phyloP scores from a whole-genome alignment of 257 asterid species.

The Plantago ovata region DNA sequence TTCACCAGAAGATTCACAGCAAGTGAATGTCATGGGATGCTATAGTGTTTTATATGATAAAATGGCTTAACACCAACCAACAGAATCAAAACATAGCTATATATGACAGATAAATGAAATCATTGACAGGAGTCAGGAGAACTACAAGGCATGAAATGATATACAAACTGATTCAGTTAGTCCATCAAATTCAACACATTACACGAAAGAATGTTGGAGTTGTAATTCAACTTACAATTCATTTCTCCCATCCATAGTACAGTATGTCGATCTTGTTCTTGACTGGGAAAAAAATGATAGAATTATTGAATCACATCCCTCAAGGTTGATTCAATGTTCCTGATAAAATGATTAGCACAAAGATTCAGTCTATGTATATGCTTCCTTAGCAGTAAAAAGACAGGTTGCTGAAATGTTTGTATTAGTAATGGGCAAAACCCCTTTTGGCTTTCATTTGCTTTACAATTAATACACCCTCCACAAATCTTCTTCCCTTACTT shows the following conservation, averaged over 20 bases:
- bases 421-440: neutral
- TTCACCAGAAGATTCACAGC: neutral
- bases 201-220: neutral
- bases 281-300: neutral
- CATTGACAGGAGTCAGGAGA: neutral
- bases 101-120: neutral
- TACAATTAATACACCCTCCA: too few relatives aligned
- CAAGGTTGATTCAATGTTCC: constrained; percentile 8
- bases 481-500: too few relatives aligned
- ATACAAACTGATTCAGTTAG: neutral
- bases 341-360: neutral
- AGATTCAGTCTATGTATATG: neutral
- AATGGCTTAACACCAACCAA: neutral
- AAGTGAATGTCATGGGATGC: neutral
- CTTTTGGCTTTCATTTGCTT: too few relatives aligned
- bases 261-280: neutral
- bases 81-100: neutral
- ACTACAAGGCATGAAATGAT: neutral
- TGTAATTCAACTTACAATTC: neutral
- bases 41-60: constrained; percentile 3
- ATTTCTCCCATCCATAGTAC: neutral
- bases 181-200: constrained; percentile 1
- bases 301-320: neutral
- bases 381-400: neutral
- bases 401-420: neutral